Base-by-base conservation (phyloP, 495 filamentous ascomycete genomes). In the Paragyromitra xinjiangensis region DNA sequence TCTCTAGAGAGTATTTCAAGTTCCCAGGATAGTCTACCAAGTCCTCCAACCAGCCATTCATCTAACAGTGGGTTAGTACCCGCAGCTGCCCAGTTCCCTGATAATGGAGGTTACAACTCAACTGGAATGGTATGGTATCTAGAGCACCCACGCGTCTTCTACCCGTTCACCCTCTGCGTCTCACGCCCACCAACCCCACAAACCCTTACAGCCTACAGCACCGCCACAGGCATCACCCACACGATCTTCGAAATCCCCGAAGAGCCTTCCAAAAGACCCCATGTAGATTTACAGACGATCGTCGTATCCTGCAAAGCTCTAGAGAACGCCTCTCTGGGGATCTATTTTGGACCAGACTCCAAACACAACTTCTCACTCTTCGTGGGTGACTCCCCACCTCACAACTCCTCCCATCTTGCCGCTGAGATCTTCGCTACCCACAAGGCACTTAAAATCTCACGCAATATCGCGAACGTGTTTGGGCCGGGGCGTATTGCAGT, bases 261-360 rank as follows among this genome's bases (percentile, higher is more conserved):
- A 0, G 59, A 7, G 12, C 48, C 61, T 42, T 29, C 50, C 1
- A n/a, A 12, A 26, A 50, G 50, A 1, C 69, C 61, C 11, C 19
- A 59, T 39, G 42, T 40, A 29, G 74, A 77, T 40, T 22, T 19
- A 19, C 69, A 79, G 12, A 79, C 77, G 16, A 51, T 79, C 11
- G 64, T 79, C 26, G 67, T 72, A 24, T n/a, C 34, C 50, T 78
- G 59, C 11, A 22, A 11, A 34, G 51, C 14, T 6, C 2, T 62
- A 12, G 5, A 11, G 16, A 14, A 19, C 9, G 34, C 40, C 4
- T 29, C 61, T 11, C 14, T 75, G 0, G 75, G 42, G 0, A 42
- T 79, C 37, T 72, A 44, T 29, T 79, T 79, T 1, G 67, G 74
- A 0, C 77, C 66, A 16, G 34, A 67, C 22, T 79, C 74, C 3